Conservation (phyloP, 495 filamentous ascomycete species). For the Aspergillus kassunensis region DNA sequence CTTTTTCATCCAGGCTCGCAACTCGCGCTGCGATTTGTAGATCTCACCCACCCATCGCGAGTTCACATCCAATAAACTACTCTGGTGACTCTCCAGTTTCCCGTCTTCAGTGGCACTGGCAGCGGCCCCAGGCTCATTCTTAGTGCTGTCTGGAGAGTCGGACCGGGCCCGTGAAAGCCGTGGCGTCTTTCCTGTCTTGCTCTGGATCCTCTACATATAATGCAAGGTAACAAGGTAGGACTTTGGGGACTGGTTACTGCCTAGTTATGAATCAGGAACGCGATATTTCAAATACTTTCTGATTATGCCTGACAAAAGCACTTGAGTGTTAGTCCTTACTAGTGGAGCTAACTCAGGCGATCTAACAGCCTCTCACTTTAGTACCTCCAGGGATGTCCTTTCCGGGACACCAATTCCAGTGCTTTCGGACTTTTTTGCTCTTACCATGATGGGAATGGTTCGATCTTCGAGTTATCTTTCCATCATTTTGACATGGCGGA, state of each 20-base stretch:
- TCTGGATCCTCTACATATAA: too few species aligned
- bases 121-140: slow-evolving; percentile 11
- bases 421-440: slow-evolving; percentile 7
- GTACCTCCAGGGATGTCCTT: slow-evolving; percentile 5
- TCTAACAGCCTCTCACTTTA: slow-evolving; percentile 12
- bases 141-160: slow-evolving; percentile 9
- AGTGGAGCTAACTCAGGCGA: slow-evolving; percentile 10
- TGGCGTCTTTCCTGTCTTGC: too few species aligned
- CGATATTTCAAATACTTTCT: slow-evolving; percentile 1
- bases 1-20: not conserved
- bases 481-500: not conserved
- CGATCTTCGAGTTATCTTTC: not conserved
- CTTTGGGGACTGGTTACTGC: too few species aligned
- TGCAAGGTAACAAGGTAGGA: too few species aligned
- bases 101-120: slow-evolving; percentile 12
- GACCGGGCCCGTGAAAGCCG: slow-evolving; percentile 13
- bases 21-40: slow-evolving; percentile 18
- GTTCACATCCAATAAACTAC: not conserved
- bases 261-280: too few species aligned
- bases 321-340: slow-evolving; percentile 6
- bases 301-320: slow-evolving; percentile 12
- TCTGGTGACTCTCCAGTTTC: not conserved
- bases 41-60: slow-evolving; percentile 7
- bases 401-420: not conserved
- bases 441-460: not conserved